These are phyloP conservation scores for Musa beccarii DNA, from an alignment of 176 grass and related monocot species.

Conservation along the genomic window DNA sequence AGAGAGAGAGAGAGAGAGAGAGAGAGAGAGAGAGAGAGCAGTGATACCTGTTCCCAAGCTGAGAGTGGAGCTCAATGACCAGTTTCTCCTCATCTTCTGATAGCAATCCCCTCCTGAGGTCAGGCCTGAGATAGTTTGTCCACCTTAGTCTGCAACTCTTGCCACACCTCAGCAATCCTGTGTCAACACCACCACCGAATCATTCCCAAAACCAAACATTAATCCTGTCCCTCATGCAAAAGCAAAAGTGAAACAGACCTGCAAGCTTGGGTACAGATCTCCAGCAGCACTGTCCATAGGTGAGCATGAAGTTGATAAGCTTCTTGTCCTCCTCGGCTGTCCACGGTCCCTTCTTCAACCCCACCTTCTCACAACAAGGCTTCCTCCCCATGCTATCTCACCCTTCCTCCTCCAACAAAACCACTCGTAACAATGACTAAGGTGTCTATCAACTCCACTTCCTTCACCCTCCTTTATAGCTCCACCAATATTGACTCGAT, in stretches of 20 bases:
- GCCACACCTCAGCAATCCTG: slow-evolving; percentile 75
- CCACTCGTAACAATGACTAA: no score
- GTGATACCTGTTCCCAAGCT: slow-evolving; percentile 64
- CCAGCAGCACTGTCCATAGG: slow-evolving; percentile 58
- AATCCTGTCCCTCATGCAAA: not conserved
- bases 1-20: not conserved
- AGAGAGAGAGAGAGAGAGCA: not conserved
- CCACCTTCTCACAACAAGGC: slow-evolving; percentile 88
- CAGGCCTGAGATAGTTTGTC: slow-evolving; percentile 36
- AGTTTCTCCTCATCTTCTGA: slow-evolving; percentile 57
- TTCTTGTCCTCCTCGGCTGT: slow-evolving; percentile 70
- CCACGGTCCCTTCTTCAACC: slow-evolving; percentile 79
- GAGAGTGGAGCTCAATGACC: slow-evolving; percentile 74
- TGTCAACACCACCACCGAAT: not conserved
- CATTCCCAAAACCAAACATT: slow-evolving; percentile 2
- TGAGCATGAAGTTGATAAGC: slow-evolving; percentile 67
- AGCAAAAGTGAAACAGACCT: slow-evolving; percentile 23
- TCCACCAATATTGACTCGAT: no score
- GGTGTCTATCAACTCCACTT: no score
- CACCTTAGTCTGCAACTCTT: slow-evolving; percentile 33
- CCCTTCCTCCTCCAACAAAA: slow-evolving; percentile 28
- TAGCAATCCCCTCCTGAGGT: slow-evolving; percentile 66
- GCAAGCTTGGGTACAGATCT: slow-evolving; percentile 81
- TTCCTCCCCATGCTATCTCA: slow-evolving; percentile 49
- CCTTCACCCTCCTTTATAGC: no score